Percentiles rank a stretch among this genome's conserved stretches.
These are phyloP conservation scores for Alternaria atra DNA, from an alignment of 2,329 filamentous ascomycete species.

Conservation along the genomic window DNA sequence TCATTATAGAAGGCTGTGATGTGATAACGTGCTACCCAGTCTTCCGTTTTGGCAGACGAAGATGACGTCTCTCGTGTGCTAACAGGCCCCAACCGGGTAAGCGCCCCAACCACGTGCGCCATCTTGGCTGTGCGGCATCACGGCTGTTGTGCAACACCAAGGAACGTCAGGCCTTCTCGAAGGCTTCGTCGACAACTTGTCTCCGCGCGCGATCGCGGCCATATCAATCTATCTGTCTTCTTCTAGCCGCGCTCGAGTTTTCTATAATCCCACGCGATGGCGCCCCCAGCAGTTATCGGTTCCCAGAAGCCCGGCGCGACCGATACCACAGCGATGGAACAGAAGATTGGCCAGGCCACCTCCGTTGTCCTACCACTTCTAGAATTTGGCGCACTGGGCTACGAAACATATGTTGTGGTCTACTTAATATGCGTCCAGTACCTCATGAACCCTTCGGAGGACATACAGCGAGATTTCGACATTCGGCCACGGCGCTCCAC, in stretches of 20 bases:
- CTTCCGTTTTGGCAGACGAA: background rate
- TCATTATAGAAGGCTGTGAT: background rate
- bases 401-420: conserved; percentile 76
- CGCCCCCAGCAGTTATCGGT: conserved; percentile 28
- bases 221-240: background rate
- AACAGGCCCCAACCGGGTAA: background rate
- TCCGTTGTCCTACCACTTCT: conserved; percentile 75
- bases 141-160: conserved; percentile 9
- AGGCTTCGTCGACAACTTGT: conserved; percentile 1
- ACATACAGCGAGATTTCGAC: conserved; percentile 27
- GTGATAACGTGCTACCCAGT: background rate
- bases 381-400: conserved; percentile 71
- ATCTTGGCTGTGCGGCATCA: conserved; percentile 2
- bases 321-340: conserved; percentile 34
- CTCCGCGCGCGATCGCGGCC: conserved; percentile 1
- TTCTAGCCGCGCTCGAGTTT: background rate
- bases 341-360: conserved; percentile 63
- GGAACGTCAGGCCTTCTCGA: conserved; percentile 9
- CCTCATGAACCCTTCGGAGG: conserved; percentile 63
- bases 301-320: conserved; percentile 36
- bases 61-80: background rate
- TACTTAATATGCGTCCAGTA: conserved; percentile 71
- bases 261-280: conserved; percentile 21
- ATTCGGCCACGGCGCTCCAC: conserved; percentile 59
- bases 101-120: background rate